Percentiles rank a stretch among this genome's conserved stretches.
These are phyloP conservation scores for Solanum bulbocastanum DNA, from an alignment of 257 asterid genomes.

Conservation along the genomic window DNA sequence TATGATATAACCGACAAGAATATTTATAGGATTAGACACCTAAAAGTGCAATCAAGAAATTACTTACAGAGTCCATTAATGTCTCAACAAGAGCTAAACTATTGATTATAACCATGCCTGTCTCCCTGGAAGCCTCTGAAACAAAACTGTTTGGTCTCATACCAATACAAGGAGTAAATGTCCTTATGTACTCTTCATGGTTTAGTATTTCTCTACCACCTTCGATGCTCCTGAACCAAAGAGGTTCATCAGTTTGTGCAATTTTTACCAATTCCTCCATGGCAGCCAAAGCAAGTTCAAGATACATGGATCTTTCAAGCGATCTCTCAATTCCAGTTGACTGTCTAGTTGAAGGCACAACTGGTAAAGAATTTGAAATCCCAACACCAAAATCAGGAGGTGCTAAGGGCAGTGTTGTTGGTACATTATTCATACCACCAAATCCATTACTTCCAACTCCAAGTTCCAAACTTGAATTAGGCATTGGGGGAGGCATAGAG, in stretches of 20 bases:
- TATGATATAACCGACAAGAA: neutral
- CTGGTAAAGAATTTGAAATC: constrained; percentile 19
- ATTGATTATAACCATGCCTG: constrained; percentile 40
- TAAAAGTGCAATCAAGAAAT: neutral
- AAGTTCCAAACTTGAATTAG: constrained; percentile 60
- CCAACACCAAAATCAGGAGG: constrained; percentile 43
- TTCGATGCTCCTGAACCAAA: constrained; percentile 58
- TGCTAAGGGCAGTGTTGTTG: constrained; percentile 28
- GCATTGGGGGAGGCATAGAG: constrained; percentile 27
- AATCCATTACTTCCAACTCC: constrained; percentile 67
- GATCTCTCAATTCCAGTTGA: constrained; percentile 33
- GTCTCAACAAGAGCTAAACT: constrained; percentile 53
- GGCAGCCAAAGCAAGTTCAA: constrained; percentile 82
- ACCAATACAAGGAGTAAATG: constrained; percentile 36
- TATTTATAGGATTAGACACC: neutral
- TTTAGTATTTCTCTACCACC: constrained; percentile 43
- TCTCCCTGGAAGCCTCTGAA: constrained; percentile 45
- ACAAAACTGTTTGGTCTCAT: constrained; percentile 40
- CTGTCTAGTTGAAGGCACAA: constrained; percentile 15
- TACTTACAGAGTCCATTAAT: constrained; percentile 47
- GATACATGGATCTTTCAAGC: constrained; percentile 64
- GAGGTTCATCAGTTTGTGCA: constrained; percentile 65
- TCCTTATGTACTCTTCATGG: constrained; percentile 34
- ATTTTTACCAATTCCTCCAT: constrained; percentile 82
- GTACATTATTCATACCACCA: constrained; percentile 14